Evolutionary conservation across 768 basidiomycete species (phyloP).

Genomic region (Harrya chromipes): DNA sequence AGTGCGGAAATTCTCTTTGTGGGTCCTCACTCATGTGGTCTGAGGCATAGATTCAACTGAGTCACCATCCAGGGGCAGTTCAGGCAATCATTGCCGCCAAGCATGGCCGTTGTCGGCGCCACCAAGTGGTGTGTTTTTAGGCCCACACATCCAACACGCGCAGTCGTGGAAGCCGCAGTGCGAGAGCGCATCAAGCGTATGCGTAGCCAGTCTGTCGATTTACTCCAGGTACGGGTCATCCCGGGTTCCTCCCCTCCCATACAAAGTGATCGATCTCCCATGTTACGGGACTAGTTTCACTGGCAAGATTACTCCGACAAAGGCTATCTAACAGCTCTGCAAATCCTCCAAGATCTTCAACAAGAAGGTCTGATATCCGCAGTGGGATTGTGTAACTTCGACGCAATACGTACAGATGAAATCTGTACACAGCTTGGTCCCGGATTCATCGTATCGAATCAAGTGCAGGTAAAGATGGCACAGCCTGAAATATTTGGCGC

Average conservation of each 20-base stretch:
- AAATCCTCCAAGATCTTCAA: constrained; percentile 58
- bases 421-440: constrained; percentile 74
- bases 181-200: constrained; percentile 70
- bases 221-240: constrained; percentile 59
- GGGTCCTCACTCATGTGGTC: constrained; percentile 22
- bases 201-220: constrained; percentile 56
- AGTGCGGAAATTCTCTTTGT: constrained; percentile 81
- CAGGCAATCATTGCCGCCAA: constrained; percentile 41
- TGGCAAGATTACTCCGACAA: constrained; percentile 68
- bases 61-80: constrained; percentile 60
- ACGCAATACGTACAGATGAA: constrained; percentile 69
- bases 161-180: constrained; percentile 58
- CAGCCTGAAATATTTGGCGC: background rate
- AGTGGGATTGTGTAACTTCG: constrained; percentile 81
- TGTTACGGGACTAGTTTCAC: constrained; percentile 52
- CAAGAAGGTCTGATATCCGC: constrained; percentile 55
- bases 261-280: background rate
- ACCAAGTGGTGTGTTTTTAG: constrained; percentile 89
- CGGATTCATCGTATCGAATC: constrained; percentile 74
- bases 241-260: background rate
- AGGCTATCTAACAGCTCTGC: constrained; percentile 45
- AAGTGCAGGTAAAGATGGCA: constrained; percentile 62
- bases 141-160: constrained; percentile 45
- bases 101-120: constrained; percentile 56
- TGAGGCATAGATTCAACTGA: background rate